phyloP scores from a whole-genome alignment of 495 filamentous ascomycete species.

The Xylaria acuta region DNA sequence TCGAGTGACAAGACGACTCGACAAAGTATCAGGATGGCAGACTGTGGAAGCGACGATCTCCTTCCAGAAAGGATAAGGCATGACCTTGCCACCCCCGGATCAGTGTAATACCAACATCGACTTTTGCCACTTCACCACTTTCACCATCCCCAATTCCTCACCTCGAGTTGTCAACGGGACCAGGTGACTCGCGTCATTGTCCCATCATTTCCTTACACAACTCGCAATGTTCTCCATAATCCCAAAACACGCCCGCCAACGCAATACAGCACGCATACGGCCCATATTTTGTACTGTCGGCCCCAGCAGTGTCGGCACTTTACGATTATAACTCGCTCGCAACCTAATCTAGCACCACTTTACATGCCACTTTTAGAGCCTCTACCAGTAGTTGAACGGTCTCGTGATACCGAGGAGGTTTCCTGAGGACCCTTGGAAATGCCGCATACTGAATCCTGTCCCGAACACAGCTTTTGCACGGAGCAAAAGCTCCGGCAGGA shows the following conservation, averaged over 20 bases:
- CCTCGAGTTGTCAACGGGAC: background rate
- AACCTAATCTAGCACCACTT: background rate
- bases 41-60: background rate
- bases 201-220: slow-evolving; percentile 14
- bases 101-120: background rate
- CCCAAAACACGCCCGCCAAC: background rate
- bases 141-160: background rate
- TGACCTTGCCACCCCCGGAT: slow-evolving; percentile 15
- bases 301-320: background rate
- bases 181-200: slow-evolving; percentile 16
- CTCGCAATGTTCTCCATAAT: background rate
- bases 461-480: background rate
- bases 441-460: background rate
- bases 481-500: slow-evolving; percentile 15
- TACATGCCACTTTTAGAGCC: background rate
- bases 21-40: background rate
- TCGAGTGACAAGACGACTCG: background rate
- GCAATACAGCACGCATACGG: background rate
- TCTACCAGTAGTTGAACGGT: background rate
- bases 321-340: slow-evolving; percentile 8
- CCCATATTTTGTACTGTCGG: background rate
- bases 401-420: background rate
- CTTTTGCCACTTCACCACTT: slow-evolving; percentile 18
- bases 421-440: background rate
- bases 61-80: slow-evolving; percentile 9